Evolutionary conservation across 805 yeast genomes (phyloP).

Genomic region (Sugiyamaella smithiae): DNA sequence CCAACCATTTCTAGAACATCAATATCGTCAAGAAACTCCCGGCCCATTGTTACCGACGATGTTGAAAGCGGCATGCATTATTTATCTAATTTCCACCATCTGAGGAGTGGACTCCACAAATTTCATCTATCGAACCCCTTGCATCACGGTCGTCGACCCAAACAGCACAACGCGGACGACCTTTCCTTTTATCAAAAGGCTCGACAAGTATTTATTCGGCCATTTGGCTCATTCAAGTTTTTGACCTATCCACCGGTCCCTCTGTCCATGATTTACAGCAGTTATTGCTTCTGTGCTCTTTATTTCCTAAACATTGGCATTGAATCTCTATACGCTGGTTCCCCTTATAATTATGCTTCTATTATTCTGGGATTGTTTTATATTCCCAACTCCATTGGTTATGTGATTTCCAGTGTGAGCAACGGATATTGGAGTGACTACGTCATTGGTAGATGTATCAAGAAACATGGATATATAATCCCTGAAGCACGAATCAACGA

Average conservation of each 20-base stretch:
- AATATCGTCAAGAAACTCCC: neutral
- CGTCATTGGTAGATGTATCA: constrained; percentile 50
- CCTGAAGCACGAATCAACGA: constrained; percentile 81
- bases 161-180: neutral
- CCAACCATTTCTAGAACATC: constrained; percentile 7
- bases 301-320: constrained; percentile 76
- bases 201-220: constrained; percentile 39
- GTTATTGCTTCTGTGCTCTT: constrained; percentile 66
- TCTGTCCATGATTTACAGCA: constrained; percentile 61
- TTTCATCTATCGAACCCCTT: neutral
- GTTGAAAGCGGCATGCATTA: constrained; percentile 8
- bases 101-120: neutral
- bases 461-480: constrained; percentile 58
- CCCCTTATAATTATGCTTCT: constrained; percentile 68
- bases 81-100: neutral
- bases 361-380: constrained; percentile 70
- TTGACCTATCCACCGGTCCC: constrained; percentile 72
- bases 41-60: neutral
- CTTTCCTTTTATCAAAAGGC: neutral
- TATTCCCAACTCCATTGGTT: constrained; percentile 79
- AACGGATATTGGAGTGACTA: constrained; percentile 81
- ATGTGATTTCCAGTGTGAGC: constrained; percentile 67
- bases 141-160: neutral
- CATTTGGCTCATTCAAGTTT: constrained; percentile 59
- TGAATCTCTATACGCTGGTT: constrained; percentile 55